Evolutionary conservation across 2,329 filamentous ascomycete species (phyloP).

Genomic region (Claviceps citrina): DNA sequence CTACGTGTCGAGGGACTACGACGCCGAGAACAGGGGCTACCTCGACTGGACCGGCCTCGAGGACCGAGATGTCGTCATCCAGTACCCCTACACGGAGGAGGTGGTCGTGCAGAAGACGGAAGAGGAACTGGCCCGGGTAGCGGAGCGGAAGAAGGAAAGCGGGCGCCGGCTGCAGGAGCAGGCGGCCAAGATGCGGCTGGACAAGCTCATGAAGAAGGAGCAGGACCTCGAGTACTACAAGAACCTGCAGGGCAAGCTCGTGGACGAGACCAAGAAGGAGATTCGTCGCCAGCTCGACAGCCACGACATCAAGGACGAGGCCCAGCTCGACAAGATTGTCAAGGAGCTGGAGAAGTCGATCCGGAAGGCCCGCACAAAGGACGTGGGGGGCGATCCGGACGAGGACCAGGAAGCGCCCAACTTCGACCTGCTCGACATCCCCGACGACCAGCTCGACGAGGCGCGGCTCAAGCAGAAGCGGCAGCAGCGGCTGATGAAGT

Average conservation of each 20-base stretch:
- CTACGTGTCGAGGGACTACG: conserved; percentile 75
- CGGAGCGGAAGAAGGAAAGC: conserved; percentile 89
- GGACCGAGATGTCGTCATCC: conserved; percentile 74
- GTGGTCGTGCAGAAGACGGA: conserved; percentile 81
- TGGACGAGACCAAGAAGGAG: conserved; percentile 78
- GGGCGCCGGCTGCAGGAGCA: conserved; percentile 85
- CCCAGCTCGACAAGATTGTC: conserved; percentile 66
- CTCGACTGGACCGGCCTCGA: conserved; percentile 88
- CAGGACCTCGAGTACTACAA: conserved; percentile 91
- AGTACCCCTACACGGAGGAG: conserved; percentile 89
- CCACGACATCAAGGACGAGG: conserved; percentile 85
- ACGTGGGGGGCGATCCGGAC: conserved; percentile 68
- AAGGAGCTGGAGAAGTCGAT: conserved; percentile 84
- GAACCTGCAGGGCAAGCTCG: conserved; percentile 57
- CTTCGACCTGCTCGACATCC: conserved; percentile 75
- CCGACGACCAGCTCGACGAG: conserved; percentile 88
- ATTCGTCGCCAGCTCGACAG: conserved; percentile 70
- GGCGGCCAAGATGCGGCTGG: conserved; percentile 89
- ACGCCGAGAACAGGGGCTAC: conserved; percentile 57
- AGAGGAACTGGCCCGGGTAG: conserved; percentile 77
- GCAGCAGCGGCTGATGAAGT: conserved; percentile 83
- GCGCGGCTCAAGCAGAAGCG: conserved; percentile 82
- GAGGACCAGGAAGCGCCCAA: conserved; percentile 70
- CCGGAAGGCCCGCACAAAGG: conserved; percentile 79
- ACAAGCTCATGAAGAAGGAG: conserved; percentile 91